phyloP scores from a whole-genome alignment of 805 yeast species.

The Brettanomyces anomalus region DNA sequence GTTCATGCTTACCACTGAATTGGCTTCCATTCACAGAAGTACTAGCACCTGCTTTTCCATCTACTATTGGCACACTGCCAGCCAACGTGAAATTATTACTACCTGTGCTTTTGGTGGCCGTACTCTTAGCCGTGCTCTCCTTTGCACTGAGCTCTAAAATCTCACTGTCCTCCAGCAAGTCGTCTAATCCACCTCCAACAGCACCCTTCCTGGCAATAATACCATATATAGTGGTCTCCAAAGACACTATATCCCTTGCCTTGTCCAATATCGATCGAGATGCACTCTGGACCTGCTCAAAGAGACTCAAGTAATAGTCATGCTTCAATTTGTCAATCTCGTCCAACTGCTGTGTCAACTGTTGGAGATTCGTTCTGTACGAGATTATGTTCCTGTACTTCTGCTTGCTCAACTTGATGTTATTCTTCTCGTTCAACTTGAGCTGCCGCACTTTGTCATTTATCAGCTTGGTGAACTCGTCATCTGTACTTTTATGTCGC shows the following conservation, averaged over 20 bases:
- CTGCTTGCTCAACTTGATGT: conserved; percentile 46
- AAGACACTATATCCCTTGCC: conserved; percentile 60
- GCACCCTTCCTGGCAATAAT: conserved; percentile 78
- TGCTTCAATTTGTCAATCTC: conserved; percentile 70
- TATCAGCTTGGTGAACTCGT: conserved; percentile 43
- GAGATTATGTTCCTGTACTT: conserved; percentile 57
- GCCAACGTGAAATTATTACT: too few relatives aligned
- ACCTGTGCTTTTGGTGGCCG: too few relatives aligned
- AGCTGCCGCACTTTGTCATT: conserved; percentile 43
- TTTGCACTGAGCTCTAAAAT: not conserved
- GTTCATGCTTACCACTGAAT: not conserved
- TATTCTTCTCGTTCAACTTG: conserved; percentile 52
- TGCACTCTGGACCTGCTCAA: conserved; percentile 53
- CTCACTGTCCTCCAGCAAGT: conserved; percentile 14
- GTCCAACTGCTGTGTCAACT: conserved; percentile 66
- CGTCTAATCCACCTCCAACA: conserved; percentile 83
- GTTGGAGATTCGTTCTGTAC: conserved; percentile 58
- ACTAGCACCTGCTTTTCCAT: too few relatives aligned
- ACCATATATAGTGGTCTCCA: conserved; percentile 75
- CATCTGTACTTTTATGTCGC: conserved; percentile 39
- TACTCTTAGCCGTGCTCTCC: too few relatives aligned
- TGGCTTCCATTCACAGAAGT: too few relatives aligned
- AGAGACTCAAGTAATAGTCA: conserved; percentile 61
- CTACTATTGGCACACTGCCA: too few relatives aligned
- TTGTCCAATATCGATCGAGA: conserved; percentile 42